phyloP scores from a whole-genome alignment of 2,329 filamentous ascomycete genomes.

The Fusarium begoniae region DNA sequence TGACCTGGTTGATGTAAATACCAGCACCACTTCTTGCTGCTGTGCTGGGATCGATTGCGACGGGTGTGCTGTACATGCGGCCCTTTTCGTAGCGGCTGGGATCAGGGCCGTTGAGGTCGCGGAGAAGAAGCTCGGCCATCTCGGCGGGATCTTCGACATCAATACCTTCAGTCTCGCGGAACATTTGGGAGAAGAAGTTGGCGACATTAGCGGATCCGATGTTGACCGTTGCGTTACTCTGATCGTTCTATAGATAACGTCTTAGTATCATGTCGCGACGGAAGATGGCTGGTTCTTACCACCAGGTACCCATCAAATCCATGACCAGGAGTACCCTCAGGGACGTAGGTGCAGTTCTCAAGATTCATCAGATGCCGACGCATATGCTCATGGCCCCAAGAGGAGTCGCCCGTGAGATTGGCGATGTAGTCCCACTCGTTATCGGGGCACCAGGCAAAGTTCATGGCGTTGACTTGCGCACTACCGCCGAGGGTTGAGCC shows the following conservation, averaged over 20 bases:
- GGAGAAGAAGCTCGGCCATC: not conserved
- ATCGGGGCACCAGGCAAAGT: not conserved
- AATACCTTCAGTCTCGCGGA: not conserved
- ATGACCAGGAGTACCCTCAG: not conserved
- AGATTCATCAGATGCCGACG: not conserved
- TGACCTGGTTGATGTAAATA: not conserved
- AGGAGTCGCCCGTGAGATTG: not conserved
- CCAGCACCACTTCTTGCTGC: not conserved
- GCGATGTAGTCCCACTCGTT: constrained; percentile 8
- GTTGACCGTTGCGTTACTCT: not conserved
- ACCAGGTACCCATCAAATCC: not conserved
- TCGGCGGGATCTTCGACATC: not conserved
- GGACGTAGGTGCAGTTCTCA: not conserved
- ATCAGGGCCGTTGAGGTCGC: not conserved
- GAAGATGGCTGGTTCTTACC: not conserved
- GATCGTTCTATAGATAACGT: not conserved
- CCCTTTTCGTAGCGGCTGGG: not conserved
- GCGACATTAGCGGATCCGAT: not conserved
- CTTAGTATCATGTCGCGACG: fast-evolving
- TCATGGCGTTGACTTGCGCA: constrained; percentile 6
- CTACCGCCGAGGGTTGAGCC: not conserved
- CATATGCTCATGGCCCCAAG: constrained; percentile 5
- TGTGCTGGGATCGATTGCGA: not conserved
- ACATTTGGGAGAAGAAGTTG: not conserved
- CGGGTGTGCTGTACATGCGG: not conserved